Evolutionary conservation across 768 basidiomycete genomes (phyloP), one percentile per base, ranked within the genome.

Genomic region (Chalciporus chontae): DNA sequence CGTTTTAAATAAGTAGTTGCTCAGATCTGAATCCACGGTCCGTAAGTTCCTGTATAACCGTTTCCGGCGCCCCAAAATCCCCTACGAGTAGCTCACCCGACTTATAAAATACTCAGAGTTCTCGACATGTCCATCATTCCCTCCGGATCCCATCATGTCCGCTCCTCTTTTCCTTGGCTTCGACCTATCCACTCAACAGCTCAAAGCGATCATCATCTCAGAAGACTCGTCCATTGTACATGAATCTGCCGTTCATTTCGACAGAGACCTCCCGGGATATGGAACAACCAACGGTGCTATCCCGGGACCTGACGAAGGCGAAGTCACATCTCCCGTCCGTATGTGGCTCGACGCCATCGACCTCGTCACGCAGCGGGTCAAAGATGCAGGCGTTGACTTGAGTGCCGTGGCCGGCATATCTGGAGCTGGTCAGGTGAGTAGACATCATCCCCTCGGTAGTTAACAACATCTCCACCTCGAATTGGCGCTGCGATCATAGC

Each of bases 261-360:
- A 90, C 68, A 75, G 75, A 36, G 91, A 95, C 62, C 71, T 95
- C 15, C 81, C 89, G 1, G 70, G 79, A 37, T 82, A 85, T 62
- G 75, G 76, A 5, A 87, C 84, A 4, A 74, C 68, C 21, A 86
- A 83, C 55, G 87, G 87, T 43, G 81, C 84, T 11, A 72, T 84
- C 50, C 69, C 67, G 47, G 86, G 85, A 10, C 80, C 85, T 26
- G 81, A 70, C 27, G 72, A 76, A 47, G 88, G 87, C 38, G 84
- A 87, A 62, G 88, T 91, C 38, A 84, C 83, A 9, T 86, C 84
- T 3, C 91, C 91, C 3, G 85, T 92, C 19, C 74, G 73, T 48
- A 87, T 92, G 84, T 88, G 87, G 81, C 70, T 93, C n/a, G 84
- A 90, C 55, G 90, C 90, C 13, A 73, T 93, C 57, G 92, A 95